A percentile compares a stretch with the other conserved stretches of the same genome.
Conservation (phyloP, 192 early-diverging fungal species). For the Piromyces finnis region DNA sequence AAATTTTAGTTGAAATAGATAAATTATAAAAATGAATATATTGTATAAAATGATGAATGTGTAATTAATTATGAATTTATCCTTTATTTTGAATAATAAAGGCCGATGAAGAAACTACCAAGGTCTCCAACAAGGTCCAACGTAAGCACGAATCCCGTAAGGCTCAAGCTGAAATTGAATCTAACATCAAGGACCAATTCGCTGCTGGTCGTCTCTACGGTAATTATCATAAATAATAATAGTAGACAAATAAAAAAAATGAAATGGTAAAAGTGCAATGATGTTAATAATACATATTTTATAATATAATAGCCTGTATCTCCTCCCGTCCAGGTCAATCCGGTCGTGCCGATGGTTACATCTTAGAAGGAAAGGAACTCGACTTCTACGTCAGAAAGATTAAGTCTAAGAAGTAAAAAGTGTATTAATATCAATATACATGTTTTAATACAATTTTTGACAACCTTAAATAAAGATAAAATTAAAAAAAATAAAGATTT, state of each 20-base stretch:
- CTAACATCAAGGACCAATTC: conserved; percentile 84
- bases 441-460: not conserved
- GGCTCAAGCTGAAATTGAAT: conserved; percentile 65
- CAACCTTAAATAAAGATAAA: not conserved
- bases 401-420: not conserved
- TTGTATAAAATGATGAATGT: not conserved
- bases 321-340: conserved; percentile 94
- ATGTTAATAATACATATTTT: too few species aligned
- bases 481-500: not conserved
- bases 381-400: conserved; percentile 65
- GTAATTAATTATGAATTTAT: not conserved
- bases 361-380: conserved; percentile 98
- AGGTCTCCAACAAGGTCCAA: conserved; percentile 76
- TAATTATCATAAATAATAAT: too few species aligned
- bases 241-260: too few species aligned
- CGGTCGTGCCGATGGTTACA: conserved; percentile 93
- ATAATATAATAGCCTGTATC: conserved; percentile 42
- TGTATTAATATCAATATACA: not conserved
- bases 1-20: not conserved
- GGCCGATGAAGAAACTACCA: conserved; percentile 50
- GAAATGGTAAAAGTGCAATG: too few species aligned
- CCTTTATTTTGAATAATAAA: conserved; percentile 21
- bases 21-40: not conserved
- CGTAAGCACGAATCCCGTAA: conserved; percentile 76
- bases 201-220: conserved; percentile 72